Evolutionary conservation across 306 rosid species (phyloP), one percentile per base, ranked within the genome.

Genomic region (Benincasa hispida): DNA sequence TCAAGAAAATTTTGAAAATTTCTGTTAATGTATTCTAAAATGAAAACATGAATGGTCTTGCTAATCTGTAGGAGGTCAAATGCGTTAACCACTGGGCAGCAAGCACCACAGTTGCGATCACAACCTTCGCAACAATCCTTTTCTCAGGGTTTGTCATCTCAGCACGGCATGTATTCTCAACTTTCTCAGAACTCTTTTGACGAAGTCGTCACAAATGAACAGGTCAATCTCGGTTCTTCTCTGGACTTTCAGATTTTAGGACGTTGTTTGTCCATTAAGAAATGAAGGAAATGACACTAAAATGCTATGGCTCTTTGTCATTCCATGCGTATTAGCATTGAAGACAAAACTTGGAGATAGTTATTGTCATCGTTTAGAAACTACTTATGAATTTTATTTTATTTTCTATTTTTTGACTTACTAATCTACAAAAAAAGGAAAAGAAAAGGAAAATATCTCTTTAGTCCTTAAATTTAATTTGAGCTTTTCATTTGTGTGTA

Each of bases 61-160:
- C 73, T 81, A 73, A 60, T 61, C 21, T 75, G 78, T 54, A 88
- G 97, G 88, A 89, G 87, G 78, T 59, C 85, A 74, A 92, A 72
- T 79, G 76, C 69, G 72, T 77, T 55, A 8, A 62, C 88, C 8
- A 82, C 82, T 30, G 99, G 98, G 83, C 72, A 87, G 78, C 95
- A 89, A 84, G 82, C 81, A 22, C 88, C 97, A 22, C 98, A 92
- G 87, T 84, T 83, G 74, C 93, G 95, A 25, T 90, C 98, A 11
- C 97, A 94, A 77, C 89, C 77, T 18, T 94, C 99, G 21, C 96
- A 90, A 79, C 99, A 87, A 80, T 92, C 99, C 67, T 82, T 85
- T 79, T 95, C 99, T 57, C 98, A 89, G 77, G 97, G 97, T 55
- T 19, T 87, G 51, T 91, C 96, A 7, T 93, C 97, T 82, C 97